phyloP scores from a whole-genome alignment of 1,284 basidiomycete species.

The Moesziomyces antarcticus region DNA sequence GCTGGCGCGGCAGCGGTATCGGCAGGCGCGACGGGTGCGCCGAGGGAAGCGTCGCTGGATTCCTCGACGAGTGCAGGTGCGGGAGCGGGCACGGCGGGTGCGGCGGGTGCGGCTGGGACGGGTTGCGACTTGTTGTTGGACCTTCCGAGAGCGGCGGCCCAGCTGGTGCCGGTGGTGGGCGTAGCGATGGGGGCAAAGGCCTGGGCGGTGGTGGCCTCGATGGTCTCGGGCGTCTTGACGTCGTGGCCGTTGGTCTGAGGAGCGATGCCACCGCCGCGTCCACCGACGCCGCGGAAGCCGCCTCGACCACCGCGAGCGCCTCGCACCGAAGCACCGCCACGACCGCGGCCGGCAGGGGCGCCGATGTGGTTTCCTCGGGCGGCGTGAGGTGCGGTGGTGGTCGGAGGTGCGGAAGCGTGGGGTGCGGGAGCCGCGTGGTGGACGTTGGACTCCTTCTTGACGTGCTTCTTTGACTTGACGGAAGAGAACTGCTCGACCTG shows the following conservation, averaged over 20 bases:
- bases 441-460: constrained; percentile 56
- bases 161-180: constrained; percentile 52
- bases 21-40: constrained; percentile 18
- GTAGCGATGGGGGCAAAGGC: constrained; percentile 47
- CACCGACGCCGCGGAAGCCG: constrained; percentile 54
- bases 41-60: constrained; percentile 19
- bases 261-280: constrained; percentile 52
- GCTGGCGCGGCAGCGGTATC: no score
- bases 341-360: constrained; percentile 47
- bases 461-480: constrained; percentile 81
- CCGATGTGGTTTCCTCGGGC: constrained; percentile 43
- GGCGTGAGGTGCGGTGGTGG: constrained; percentile 27
- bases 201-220: constrained; percentile 39
- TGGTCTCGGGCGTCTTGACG: constrained; percentile 39
- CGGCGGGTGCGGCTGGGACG: constrained; percentile 19
- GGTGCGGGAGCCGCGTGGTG: constrained; percentile 25
- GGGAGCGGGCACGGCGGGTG: constrained; percentile 32
- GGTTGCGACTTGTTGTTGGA: constrained; percentile 37
- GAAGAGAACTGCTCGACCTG: constrained; percentile 84
- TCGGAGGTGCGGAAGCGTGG: constrained; percentile 11
- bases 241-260: constrained; percentile 56
- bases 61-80: constrained; percentile 38
- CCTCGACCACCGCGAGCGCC: constrained; percentile 59
- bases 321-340: constrained; percentile 49
- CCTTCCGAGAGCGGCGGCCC: constrained; percentile 55